phyloP scores from a whole-genome alignment of 352 stramenopile species.

The Blastocystis sp. region DNA sequence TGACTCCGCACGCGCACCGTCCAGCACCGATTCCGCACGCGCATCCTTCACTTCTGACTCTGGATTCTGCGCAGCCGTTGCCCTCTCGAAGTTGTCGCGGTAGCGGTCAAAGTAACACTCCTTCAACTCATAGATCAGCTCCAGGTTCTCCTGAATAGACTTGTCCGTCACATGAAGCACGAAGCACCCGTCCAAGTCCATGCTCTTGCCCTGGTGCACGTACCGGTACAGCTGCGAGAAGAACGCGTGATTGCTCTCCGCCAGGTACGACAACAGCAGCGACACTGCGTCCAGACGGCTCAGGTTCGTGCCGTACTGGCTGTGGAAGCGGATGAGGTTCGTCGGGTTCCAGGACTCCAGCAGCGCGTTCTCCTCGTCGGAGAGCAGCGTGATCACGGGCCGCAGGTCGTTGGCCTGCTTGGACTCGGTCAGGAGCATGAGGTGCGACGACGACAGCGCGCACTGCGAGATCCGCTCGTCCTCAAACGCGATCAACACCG shows the following conservation, averaged over 20 bases:
- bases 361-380: background rate
- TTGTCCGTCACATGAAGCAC: constrained; percentile 25
- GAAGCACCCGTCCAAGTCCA: constrained; percentile 23
- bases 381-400: background rate
- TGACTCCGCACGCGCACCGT: no score
- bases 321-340: background rate
- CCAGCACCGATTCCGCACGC: no score
- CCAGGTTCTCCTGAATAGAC: constrained; percentile 2
- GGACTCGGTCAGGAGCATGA: background rate
- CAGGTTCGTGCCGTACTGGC: background rate
- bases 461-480: background rate
- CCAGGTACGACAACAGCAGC: constrained; percentile 17
- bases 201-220: background rate
- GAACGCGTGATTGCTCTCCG: constrained; percentile 1
- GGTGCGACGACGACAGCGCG: background rate
- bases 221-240: constrained; percentile 13
- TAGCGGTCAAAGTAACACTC: constrained; percentile 19
- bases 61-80: background rate
- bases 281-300: background rate
- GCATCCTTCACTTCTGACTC: background rate
- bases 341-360: constrained; percentile 10
- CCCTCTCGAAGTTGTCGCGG: background rate
- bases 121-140: constrained; percentile 1
- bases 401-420: background rate
- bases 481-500: background rate